Percentiles rank a stretch among this genome's conserved stretches.
These are phyloP conservation scores for Wickerhamiella domercqiae DNA, from an alignment of 805 yeast species.

Conservation along the genomic window DNA sequence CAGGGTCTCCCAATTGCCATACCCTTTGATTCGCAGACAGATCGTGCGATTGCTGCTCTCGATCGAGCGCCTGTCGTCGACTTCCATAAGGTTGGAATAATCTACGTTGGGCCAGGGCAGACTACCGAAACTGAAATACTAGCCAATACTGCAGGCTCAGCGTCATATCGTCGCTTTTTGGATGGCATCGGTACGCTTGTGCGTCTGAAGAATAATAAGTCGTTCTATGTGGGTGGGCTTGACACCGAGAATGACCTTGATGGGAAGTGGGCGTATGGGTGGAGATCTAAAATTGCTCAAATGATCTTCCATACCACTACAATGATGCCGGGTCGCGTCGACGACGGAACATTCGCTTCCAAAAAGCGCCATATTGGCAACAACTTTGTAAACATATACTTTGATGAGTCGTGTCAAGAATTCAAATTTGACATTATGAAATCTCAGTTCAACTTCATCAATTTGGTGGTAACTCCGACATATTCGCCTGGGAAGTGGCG, in stretches of 20 bases:
- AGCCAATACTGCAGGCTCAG: constrained; percentile 47
- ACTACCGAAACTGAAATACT: constrained; percentile 46
- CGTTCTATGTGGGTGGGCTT: constrained; percentile 60
- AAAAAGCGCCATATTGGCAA: constrained; percentile 83
- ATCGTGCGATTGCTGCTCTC: constrained; percentile 42
- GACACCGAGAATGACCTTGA: constrained; percentile 55
- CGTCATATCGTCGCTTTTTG: constrained; percentile 44
- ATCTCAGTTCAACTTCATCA: constrained; percentile 72
- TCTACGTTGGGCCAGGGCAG: constrained; percentile 62
- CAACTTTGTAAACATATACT: constrained; percentile 64
- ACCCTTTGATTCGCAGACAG: constrained; percentile 32
- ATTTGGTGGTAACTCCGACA: constrained; percentile 57
- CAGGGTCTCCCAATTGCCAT: constrained; percentile 26
- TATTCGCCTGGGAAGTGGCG: constrained; percentile 27
- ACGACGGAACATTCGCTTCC: constrained; percentile 32
- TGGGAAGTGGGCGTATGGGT: constrained; percentile 59
- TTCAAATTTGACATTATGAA: constrained; percentile 57
- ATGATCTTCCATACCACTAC: constrained; percentile 68
- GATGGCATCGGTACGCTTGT: constrained; percentile 44
- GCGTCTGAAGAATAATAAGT: constrained; percentile 37
- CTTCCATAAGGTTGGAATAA: constrained; percentile 61
- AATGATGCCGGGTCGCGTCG: constrained; percentile 45
- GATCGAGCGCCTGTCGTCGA: constrained; percentile 68
- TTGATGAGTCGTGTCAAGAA: constrained; percentile 54
- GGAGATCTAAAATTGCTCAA: constrained; percentile 59